Evolutionary conservation across 495 filamentous ascomycete genomes (phyloP).

Genomic region (Daldinia loculata): DNA sequence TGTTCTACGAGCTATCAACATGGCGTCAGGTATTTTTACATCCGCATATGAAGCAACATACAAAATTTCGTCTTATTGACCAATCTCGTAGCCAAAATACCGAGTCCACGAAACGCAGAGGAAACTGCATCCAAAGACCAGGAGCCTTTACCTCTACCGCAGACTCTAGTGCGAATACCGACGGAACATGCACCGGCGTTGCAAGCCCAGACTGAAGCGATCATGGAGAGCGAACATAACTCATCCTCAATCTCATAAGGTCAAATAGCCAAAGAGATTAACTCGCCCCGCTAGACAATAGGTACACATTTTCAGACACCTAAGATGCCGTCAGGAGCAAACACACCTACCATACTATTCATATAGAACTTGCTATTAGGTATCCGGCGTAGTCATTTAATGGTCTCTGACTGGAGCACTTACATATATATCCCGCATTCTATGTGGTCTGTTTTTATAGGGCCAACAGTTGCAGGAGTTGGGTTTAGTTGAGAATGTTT

Average conservation of each 20-base stretch:
- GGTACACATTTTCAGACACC: neutral
- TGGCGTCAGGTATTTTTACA: slow-evolving; percentile 83
- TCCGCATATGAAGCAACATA: neutral
- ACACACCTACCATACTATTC: neutral
- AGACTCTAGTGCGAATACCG: slow-evolving; percentile 83
- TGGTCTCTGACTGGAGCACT: neutral
- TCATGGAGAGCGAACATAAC: slow-evolving; percentile 49
- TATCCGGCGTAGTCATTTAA: neutral
- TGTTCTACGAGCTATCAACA: slow-evolving; percentile 89
- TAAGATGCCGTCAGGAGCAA: neutral
- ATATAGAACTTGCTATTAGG: slow-evolving; percentile 1
- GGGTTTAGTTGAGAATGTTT: neutral
- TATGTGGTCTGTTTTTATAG: slow-evolving; percentile 8
- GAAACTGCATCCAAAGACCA: slow-evolving; percentile 50
- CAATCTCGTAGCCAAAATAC: slow-evolving; percentile 62
- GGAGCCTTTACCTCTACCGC: slow-evolving; percentile 67
- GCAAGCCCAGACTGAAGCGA: slow-evolving; percentile 60
- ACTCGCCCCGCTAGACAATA: neutral
- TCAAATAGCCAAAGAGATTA: neutral
- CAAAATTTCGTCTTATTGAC: slow-evolving; percentile 12
- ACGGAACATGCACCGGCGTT: slow-evolving; percentile 68
- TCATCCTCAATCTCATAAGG: slow-evolving; percentile 31
- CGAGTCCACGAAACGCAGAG: slow-evolving; percentile 57
- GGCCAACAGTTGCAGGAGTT: slow-evolving; percentile 3
- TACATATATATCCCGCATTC: neutral